Percentiles rank a stretch among this genome's conserved stretches.
These are phyloP conservation scores for Aspergillus panamensis DNA, from an alignment of 495 filamentous ascomycete genomes.

Conservation along the genomic window DNA sequence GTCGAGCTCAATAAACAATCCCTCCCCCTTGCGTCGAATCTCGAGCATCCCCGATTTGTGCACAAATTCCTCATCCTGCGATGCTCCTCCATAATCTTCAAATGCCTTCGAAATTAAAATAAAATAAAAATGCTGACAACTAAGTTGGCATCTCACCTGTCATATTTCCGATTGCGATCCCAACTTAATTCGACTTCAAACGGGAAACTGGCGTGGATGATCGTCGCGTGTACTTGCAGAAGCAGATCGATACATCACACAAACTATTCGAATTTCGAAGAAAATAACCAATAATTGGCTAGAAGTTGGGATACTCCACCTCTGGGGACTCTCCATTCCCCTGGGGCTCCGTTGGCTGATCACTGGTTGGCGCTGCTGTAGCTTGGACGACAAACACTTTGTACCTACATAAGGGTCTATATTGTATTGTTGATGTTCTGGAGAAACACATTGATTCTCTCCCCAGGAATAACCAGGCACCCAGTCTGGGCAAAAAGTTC, in stretches of 20 bases:
- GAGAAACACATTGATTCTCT: no score
- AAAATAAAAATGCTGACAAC: neutral
- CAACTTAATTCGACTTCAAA: constrained; percentile 5
- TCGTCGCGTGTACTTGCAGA: constrained; percentile 6
- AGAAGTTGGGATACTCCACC: neutral
- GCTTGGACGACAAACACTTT: neutral
- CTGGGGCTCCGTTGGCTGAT: neutral
- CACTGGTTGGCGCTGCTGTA: neutral
- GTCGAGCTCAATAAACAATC: constrained; percentile 9
- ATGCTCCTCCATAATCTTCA: neutral
- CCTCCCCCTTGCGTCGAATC: constrained; percentile 16
- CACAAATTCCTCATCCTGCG: neutral
- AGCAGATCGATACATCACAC: constrained; percentile 9
- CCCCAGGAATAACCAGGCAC: neutral
- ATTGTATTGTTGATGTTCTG: no score
- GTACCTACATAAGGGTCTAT: no score
- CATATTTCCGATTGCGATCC: constrained; percentile 5
- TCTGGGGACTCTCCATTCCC: neutral
- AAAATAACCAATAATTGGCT: neutral
- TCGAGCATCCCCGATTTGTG: neutral
- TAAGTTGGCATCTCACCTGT: constrained; percentile 13
- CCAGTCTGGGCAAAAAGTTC: neutral
- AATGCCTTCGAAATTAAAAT: neutral
- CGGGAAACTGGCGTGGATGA: constrained; percentile 4
- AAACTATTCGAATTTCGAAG: neutral